Conservation (phyloP, 2,329 filamentous ascomycete species). For the Ceratocystiopsis sp. region DNA sequence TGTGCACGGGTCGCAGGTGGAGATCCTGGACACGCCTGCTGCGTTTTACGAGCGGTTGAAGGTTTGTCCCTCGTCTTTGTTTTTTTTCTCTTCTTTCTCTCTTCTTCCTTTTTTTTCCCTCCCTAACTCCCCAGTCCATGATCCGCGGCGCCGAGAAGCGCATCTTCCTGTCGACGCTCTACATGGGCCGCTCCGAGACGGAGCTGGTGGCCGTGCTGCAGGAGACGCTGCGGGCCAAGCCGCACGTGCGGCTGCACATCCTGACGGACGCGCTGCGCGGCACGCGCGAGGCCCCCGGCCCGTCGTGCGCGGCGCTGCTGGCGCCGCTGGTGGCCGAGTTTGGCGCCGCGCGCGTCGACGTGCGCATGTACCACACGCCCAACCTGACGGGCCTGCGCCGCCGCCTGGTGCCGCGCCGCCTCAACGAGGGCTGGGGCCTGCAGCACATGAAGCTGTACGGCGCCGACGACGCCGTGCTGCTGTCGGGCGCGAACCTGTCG, state of each 20-base stretch:
- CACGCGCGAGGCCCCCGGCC: slow-evolving; percentile 70
- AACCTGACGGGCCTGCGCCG: slow-evolving; percentile 82
- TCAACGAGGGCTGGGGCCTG: slow-evolving; percentile 96
- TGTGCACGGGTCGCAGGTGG: slow-evolving; percentile 62
- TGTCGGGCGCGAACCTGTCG: slow-evolving; percentile 86
- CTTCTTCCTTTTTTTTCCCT: not conserved
- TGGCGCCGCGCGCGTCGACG: slow-evolving; percentile 66
- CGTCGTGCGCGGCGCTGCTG: slow-evolving; percentile 71
- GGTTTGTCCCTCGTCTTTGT: slow-evolving; percentile 26
- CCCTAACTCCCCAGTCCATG: slow-evolving; percentile 47
- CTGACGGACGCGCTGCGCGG: slow-evolving; percentile 83
- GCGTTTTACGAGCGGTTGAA: slow-evolving; percentile 88
- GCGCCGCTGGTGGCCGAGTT: slow-evolving; percentile 73
- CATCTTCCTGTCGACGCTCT: slow-evolving; percentile 89
- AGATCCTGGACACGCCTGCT: slow-evolving; percentile 60
- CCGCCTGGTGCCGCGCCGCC: slow-evolving; percentile 64
- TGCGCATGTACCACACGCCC: slow-evolving; percentile 96
- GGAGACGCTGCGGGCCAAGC: slow-evolving; percentile 56
- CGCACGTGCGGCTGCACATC: slow-evolving; percentile 66
- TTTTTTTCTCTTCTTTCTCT: no score
- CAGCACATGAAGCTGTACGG: slow-evolving; percentile 99
- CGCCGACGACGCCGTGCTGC: slow-evolving; percentile 83
- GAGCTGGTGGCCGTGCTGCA: slow-evolving; percentile 66
- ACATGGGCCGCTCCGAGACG: slow-evolving; percentile 84
- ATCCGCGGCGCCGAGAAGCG: slow-evolving; percentile 62